A percentile compares a stretch with the other conserved stretches of the same genome.
phyloP scores from a whole-genome alignment of 2,329 filamentous ascomycete species.

The Colletotrichum sp. region DNA sequence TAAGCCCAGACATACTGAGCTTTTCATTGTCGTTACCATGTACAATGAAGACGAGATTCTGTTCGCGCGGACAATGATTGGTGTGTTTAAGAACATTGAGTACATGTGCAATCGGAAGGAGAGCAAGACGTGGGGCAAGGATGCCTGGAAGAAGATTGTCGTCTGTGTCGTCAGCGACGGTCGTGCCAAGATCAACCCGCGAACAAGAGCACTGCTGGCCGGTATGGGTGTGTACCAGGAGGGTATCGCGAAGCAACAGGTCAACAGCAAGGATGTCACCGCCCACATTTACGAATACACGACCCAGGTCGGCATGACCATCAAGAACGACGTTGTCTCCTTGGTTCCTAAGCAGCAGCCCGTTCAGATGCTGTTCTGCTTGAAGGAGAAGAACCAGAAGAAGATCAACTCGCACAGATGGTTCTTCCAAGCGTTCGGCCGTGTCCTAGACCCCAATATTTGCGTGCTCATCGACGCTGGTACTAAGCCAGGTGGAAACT shows the following conservation, averaged over 20 bases:
- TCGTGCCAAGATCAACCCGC: slow-evolving; percentile 93
- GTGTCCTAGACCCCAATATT: slow-evolving; percentile 92
- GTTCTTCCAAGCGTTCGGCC: slow-evolving; percentile 98
- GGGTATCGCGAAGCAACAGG: slow-evolving; percentile 97
- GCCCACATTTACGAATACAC: slow-evolving; percentile 98
- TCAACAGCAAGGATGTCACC: slow-evolving; percentile 95
- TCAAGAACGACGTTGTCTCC: slow-evolving; percentile 88
- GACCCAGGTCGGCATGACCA: slow-evolving; percentile 81
- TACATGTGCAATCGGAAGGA: slow-evolving; percentile 94
- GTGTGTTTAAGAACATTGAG: slow-evolving; percentile 98
- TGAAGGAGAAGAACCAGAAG: slow-evolving; percentile 99
- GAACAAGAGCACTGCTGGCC: slow-evolving; percentile 87
- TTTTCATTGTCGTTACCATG: slow-evolving; percentile 98
- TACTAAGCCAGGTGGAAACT: slow-evolving; percentile 91
- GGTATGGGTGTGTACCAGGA: slow-evolving; percentile 98
- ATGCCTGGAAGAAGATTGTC: slow-evolving; percentile 99
- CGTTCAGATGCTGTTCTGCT: slow-evolving; percentile 94
- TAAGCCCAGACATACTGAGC: slow-evolving; percentile 89
- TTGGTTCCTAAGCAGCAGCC: slow-evolving; percentile 87
- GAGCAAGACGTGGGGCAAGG: slow-evolving; percentile 97
- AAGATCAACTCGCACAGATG: slow-evolving; percentile 99
- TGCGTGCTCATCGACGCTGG: slow-evolving; percentile 96
- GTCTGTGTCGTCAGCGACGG: slow-evolving; percentile 97
- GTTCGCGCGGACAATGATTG: slow-evolving; percentile 93
- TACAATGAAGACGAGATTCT: slow-evolving; percentile 98